Conservation (phyloP, 2,329 filamentous ascomycete genomes). For the Saccharata proteae region DNA sequence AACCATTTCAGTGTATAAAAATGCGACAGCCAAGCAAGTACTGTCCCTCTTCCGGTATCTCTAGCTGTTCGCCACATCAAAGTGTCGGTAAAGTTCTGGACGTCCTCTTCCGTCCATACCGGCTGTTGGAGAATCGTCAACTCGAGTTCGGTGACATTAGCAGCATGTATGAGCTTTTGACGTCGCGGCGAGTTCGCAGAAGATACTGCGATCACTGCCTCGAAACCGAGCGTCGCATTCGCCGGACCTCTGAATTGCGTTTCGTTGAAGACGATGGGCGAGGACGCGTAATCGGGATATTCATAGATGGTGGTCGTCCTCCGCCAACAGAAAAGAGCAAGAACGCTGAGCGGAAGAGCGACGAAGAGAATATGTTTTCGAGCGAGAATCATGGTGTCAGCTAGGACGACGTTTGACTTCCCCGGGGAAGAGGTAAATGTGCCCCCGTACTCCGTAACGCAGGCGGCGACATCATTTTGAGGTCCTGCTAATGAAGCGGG, state of each 20-base stretch:
- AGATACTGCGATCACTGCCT: slow-evolving; percentile 26
- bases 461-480: no score
- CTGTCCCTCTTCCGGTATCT: slow-evolving; percentile 27
- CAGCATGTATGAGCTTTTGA: slow-evolving; percentile 26
- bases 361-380: no score
- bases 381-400: no score
- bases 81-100: slow-evolving; percentile 22
- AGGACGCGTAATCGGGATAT: no score
- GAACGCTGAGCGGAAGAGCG: no score
- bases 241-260: slow-evolving; percentile 13
- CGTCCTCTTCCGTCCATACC: slow-evolving; percentile 28
- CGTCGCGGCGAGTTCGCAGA: slow-evolving; percentile 23
- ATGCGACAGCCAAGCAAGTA: slow-evolving; percentile 33
- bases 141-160: slow-evolving; percentile 30
- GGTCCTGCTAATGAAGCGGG: no score
- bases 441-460: no score
- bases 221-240: slow-evolving; percentile 27
- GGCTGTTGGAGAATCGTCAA: slow-evolving; percentile 31
- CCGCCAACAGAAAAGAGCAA: no score
- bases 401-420: no score
- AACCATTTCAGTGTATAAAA: slow-evolving; percentile 28
- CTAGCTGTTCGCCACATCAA: slow-evolving; percentile 13
- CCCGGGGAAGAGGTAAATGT: no score
- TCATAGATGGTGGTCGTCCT: no score
- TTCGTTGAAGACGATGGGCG: no score